Base-by-base conservation (phyloP, 1,284 basidiomycete genomes). In the Microbotryomycetes sp. region DNA sequence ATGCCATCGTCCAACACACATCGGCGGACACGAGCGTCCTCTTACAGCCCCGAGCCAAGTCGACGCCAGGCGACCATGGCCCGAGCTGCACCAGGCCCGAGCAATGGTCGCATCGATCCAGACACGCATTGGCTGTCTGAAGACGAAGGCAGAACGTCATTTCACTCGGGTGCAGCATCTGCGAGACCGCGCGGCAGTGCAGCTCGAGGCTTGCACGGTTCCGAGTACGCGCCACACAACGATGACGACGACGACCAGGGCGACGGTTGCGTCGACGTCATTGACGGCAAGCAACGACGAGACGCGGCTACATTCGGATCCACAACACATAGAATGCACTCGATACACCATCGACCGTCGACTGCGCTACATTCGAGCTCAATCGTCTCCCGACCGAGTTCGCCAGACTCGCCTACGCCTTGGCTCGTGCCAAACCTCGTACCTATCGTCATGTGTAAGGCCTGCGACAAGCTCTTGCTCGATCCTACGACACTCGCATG, bases 401-500 rank as follows among this genome's bases (percentile, higher is more conserved):
- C 48, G n/a, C 35, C 31, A 13, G 52, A 30, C 29, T 47, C 56
- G 16, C 53, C 50, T 11, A 29, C 61, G 47, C n/a, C 62, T 21
- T 35, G 21, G 60, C 59, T 61, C 55, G n/a, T 63, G 6, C 58
- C 53, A 3, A 41, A 35, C 15, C 57, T 75, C 24, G 56, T 75
- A 49, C 59, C 75, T 45, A 50, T 78, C 27, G 68, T 81, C 57
- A 64, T 67, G 48, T 81, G 82, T 67, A 76, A 78, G 0, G 72
- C 77, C 52, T 82, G 82, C 59, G 71, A 70, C 5, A 47, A 71
- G 15, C 54, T 75, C 47, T 75, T 82, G 27, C 57, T 69, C 29
- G 73, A 76, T 1, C 82, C 83, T 0, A 77, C 79, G 11, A 83
- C 82, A 0, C 77, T 84, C 48, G 76, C 76, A 29, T 84, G 83